Conservation (phyloP, 192 early-diverging fungal genomes). For the Rhizophagus prolifer region DNA sequence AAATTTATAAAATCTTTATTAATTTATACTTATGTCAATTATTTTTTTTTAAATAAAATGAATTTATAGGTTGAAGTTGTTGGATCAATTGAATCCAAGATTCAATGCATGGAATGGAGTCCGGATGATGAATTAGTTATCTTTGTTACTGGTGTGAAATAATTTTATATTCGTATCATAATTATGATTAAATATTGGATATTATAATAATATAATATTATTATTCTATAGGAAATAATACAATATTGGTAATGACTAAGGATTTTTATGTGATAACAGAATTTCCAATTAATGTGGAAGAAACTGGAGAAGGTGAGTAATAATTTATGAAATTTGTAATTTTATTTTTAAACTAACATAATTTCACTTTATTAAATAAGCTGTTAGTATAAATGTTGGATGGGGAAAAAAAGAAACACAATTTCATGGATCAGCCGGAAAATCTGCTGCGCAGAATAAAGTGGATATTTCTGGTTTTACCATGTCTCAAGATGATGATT, state of each 20-base stretch:
- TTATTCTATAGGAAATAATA: conserved; percentile 50
- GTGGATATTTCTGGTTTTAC: conserved; percentile 39
- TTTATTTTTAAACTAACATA: background rate
- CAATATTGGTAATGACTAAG: conserved; percentile 85
- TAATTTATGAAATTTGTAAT: background rate
- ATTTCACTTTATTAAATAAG: conserved; percentile 32
- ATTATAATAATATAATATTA: background rate
- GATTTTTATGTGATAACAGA: conserved; percentile 91
- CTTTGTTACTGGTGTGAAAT: conserved; percentile 66
- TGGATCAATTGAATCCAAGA: conserved; percentile 74
- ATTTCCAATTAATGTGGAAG: conserved; percentile 66
- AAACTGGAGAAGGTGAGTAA: conserved; percentile 63
- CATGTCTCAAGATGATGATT: conserved; percentile 68
- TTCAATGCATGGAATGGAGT: conserved; percentile 76
- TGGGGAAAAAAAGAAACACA: conserved; percentile 98
- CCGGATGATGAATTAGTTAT: conserved; percentile 87
- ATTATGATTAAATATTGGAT: background rate
- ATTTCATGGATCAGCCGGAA: conserved; percentile 90
- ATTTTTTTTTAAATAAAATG: background rate
- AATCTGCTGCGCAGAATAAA: conserved; percentile 64
- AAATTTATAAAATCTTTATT: background rate
- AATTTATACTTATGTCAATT: background rate
- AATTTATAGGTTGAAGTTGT: conserved; percentile 61
- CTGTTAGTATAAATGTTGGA: conserved; percentile 76
- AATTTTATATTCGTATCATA: background rate